Conservation (phyloP, 169 alveolate species). For the Babesia bigemina region DNA sequence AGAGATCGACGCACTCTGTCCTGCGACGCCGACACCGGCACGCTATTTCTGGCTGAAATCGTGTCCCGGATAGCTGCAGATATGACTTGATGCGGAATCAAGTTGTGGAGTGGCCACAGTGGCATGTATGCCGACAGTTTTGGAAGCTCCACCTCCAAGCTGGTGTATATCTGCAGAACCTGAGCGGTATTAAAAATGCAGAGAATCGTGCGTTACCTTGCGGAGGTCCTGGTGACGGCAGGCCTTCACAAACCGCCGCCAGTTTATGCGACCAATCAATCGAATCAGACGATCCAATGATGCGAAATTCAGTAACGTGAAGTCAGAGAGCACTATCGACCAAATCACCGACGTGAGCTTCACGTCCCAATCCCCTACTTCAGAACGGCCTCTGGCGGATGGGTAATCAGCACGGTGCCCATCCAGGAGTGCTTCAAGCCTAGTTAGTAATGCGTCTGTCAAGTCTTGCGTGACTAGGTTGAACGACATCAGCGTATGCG, state of each 20-base stretch:
- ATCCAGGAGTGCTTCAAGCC: constrained; percentile 15
- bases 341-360: constrained; percentile 33
- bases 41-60: neutral
- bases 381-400: neutral
- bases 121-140: neutral
- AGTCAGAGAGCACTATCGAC: constrained; percentile 37
- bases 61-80: constrained; percentile 24
- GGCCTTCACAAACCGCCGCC: constrained; percentile 20
- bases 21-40: constrained; percentile 42
- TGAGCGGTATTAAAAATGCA: neutral
- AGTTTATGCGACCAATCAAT: constrained; percentile 19
- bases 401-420: neutral
- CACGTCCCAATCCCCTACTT: neutral
- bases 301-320: neutral
- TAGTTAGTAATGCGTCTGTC: neutral
- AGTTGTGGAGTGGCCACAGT: neutral
- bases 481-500: constrained; percentile 38
- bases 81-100: constrained; percentile 27
- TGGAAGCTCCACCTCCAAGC: constrained; percentile 14
- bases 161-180: constrained; percentile 23
- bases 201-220: neutral
- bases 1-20: constrained; percentile 54
- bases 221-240: constrained; percentile 41
- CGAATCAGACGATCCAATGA: neutral
- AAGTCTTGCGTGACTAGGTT: constrained; percentile 2